phyloP scores from a whole-genome alignment of 1,284 basidiomycete genomes.

The Cryptococcus sp. region DNA sequence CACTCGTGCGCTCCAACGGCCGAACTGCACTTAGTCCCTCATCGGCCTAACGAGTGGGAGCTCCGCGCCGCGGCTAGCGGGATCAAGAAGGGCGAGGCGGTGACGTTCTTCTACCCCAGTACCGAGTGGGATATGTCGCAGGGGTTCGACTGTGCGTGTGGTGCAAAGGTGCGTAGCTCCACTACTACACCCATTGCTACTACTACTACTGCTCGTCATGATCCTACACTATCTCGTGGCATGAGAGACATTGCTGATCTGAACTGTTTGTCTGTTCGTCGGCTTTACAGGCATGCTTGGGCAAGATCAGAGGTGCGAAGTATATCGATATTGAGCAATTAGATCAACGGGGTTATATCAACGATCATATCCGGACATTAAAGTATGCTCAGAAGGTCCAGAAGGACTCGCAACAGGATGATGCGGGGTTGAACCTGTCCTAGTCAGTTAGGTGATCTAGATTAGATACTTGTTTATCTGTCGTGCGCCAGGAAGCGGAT shows the following conservation, averaged over 20 bases:
- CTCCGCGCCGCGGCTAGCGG: constrained; percentile 50
- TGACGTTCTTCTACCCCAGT: constrained; percentile 67
- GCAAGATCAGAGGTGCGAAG: constrained; percentile 54
- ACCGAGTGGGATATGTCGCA: constrained; percentile 74
- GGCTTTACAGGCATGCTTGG: constrained; percentile 51
- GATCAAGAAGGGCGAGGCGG: constrained; percentile 55
- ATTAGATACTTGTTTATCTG: no score
- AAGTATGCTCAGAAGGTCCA: constrained; percentile 38
- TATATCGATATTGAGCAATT: constrained; percentile 46
- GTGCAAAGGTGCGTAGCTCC: constrained; percentile 46
- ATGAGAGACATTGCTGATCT: not conserved
- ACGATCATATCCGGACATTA: constrained; percentile 48
- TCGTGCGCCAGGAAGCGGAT: no score
- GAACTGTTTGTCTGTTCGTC: not conserved
- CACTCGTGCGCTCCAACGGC: constrained; percentile 68
- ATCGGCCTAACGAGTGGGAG: constrained; percentile 54
- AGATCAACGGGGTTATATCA: constrained; percentile 46
- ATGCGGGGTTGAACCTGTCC: no score
- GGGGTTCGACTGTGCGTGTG: constrained; percentile 64
- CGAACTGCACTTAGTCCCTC: constrained; percentile 60
- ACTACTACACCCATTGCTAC: no score
- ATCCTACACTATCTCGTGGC: not conserved
- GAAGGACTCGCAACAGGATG: no score
- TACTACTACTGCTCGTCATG: no score
- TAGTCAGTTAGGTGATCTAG: no score